These are phyloP conservation scores for Acacia acuminata DNA, from an alignment of 306 rosid species.

Conservation along the genomic window DNA sequence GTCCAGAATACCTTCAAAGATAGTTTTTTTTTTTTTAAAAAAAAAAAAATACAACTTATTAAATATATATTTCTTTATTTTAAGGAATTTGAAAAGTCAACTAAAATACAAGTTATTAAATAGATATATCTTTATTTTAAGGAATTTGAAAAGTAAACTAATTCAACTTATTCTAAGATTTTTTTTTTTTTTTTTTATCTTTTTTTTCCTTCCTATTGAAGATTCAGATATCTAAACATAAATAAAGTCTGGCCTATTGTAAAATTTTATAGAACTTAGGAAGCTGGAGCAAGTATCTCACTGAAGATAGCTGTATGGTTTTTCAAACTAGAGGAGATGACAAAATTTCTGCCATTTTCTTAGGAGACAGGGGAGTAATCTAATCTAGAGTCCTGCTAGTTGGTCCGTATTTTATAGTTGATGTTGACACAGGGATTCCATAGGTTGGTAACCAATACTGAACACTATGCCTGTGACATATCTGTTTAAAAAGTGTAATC, in stretches of 20 bases:
- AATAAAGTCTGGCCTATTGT: not conserved
- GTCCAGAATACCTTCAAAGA: not conserved
- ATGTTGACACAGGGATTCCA: constrained; percentile 22
- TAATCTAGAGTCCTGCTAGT: not conserved
- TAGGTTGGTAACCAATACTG: constrained; percentile 13
- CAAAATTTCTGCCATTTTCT: not conserved
- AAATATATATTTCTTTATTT: not conserved
- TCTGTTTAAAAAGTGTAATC: constrained; percentile 8
- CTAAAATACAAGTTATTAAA: not conserved
- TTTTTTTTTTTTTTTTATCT: not conserved
- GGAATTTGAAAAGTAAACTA: not conserved
- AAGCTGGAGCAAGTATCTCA: not conserved
- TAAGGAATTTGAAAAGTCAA: not conserved
- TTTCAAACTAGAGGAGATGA: not conserved
- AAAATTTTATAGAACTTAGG: not conserved
- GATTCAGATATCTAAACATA: too few species aligned
- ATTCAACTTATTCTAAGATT: not conserved
- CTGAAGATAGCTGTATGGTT: not conserved
- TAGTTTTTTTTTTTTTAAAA: not conserved
- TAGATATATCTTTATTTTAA: not conserved
- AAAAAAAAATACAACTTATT: not conserved
- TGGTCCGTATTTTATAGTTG: not conserved
- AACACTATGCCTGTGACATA: constrained; percentile 2
- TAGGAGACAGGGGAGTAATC: not conserved
- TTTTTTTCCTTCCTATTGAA: too few species aligned